Evolutionary conservation across 345 rosid genomes (phyloP).

Genomic region (Bruguiera parviflora): DNA sequence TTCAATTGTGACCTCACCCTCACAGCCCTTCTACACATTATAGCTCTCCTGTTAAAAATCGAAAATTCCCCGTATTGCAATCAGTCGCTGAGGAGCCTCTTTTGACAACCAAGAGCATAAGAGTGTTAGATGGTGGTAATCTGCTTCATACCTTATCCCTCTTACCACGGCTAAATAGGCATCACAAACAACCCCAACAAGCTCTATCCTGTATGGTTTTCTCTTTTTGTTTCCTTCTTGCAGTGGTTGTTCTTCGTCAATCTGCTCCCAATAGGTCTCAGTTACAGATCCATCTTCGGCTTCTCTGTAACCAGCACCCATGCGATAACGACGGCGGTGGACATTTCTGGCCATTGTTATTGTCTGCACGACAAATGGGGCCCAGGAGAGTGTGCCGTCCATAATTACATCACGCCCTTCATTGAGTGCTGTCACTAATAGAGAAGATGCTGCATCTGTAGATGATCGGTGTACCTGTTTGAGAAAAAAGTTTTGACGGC

Average conservation of each 20-base stretch:
- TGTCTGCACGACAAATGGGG: constrained; percentile 82
- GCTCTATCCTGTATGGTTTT: constrained; percentile 75
- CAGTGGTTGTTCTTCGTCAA: constrained; percentile 39
- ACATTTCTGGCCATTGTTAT: constrained; percentile 78
- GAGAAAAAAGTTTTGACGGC: neutral
- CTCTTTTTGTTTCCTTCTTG: constrained; percentile 23
- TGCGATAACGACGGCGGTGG: constrained; percentile 61
- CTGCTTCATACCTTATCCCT: constrained; percentile 62
- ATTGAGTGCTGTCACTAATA: constrained; percentile 83
- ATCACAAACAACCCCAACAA: constrained; percentile 88
- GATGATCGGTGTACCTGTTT: constrained; percentile 85
- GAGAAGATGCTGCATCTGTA: constrained; percentile 80
- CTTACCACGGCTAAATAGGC: constrained; percentile 82
- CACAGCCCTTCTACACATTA: constrained; percentile 73
- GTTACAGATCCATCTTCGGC: constrained; percentile 53
- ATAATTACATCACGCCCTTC: constrained; percentile 93
- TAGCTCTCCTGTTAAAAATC: constrained; percentile 61
- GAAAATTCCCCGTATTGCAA: neutral
- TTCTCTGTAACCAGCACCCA: constrained; percentile 84
- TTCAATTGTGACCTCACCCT: constrained; percentile 75
- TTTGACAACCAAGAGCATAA: neutral
- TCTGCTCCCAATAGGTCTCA: constrained; percentile 75
- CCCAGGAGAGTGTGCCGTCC: constrained; percentile 98
- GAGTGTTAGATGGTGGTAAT: neutral
- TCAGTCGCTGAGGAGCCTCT: neutral